phyloP scores from a whole-genome alignment of 78 protist species.

The Cavenderia fasciculata region DNA sequence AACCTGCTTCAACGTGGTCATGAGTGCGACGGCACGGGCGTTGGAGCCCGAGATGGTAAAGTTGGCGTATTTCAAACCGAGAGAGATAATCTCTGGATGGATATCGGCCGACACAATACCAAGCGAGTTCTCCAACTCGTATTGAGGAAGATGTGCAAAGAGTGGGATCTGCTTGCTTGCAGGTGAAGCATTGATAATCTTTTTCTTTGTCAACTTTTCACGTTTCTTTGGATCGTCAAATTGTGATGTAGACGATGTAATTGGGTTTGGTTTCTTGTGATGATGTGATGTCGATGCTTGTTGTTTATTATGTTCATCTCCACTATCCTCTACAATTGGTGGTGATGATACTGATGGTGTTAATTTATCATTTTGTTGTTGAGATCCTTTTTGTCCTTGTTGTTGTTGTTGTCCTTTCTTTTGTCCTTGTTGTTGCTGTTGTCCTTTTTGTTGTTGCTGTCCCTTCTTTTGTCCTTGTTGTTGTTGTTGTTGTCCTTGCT shows the following conservation, averaged over 20 bases:
- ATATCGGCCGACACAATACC: slow-evolving; percentile 38
- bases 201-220: slow-evolving; percentile 71
- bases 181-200: slow-evolving; percentile 28
- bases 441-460: not conserved
- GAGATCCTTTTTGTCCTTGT: slow-evolving; percentile 6
- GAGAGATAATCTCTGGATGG: slow-evolving; percentile 86
- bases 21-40: slow-evolving; percentile 90
- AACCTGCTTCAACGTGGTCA: slow-evolving; percentile 84
- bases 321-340: not conserved
- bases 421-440: slow-evolving; percentile 2
- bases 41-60: slow-evolving; percentile 83
- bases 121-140: slow-evolving; percentile 54
- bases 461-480: not conserved
- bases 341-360: not conserved
- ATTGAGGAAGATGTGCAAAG: slow-evolving; percentile 90
- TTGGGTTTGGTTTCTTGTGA: not conserved
- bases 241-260: not conserved
- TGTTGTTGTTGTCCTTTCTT: not conserved
- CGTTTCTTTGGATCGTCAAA: slow-evolving; percentile 72
- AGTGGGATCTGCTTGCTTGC: slow-evolving; percentile 40
- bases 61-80: slow-evolving; percentile 87
- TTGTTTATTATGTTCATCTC: not conserved
- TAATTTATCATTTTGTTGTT: not conserved
- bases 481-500: slow-evolving; percentile 22
- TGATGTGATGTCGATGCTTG: not conserved